Conservation (phyloP, 2,329 filamentous ascomycete species). For the Trichoderma semiorbis region DNA sequence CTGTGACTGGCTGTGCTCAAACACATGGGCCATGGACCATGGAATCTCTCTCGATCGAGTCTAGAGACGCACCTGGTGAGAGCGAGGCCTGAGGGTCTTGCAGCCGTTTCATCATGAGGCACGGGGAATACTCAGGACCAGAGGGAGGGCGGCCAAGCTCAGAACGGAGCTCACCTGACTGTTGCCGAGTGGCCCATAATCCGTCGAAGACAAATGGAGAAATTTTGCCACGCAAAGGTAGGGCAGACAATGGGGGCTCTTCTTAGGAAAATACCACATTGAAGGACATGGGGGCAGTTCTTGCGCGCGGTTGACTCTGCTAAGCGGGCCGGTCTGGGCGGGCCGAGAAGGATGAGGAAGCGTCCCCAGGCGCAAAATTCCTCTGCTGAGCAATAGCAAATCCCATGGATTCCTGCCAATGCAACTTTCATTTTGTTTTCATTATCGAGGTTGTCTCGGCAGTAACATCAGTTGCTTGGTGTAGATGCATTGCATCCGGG, state of each 20-base stretch:
- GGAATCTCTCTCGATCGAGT: not conserved
- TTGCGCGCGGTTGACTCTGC: not conserved
- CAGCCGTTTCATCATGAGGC: slow-evolving; percentile 5
- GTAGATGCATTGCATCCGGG: not conserved
- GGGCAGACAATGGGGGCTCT: not conserved
- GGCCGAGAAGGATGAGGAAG: not conserved
- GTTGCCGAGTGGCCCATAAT: not conserved
- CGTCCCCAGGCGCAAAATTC: not conserved
- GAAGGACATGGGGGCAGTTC: not conserved
- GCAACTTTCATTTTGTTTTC: not conserved
- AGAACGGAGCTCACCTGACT: not conserved
- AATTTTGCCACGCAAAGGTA: not conserved
- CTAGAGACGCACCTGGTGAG: not conserved
- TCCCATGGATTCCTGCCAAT: not conserved
- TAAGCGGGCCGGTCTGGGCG: not conserved
- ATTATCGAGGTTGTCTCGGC: not conserved
- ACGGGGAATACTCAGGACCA: not conserved
- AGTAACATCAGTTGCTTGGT: not conserved
- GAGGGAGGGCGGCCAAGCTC: slow-evolving; percentile 12
- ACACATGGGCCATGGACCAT: not conserved
- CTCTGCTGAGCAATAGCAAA: not conserved
- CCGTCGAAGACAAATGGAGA: not conserved
- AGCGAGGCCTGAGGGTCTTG: not conserved
- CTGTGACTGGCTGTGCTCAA: not conserved
- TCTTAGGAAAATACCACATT: not conserved